Evolutionary conservation across 768 basidiomycete species (phyloP).

Genomic region (Hydnomerulius pinastri): DNA sequence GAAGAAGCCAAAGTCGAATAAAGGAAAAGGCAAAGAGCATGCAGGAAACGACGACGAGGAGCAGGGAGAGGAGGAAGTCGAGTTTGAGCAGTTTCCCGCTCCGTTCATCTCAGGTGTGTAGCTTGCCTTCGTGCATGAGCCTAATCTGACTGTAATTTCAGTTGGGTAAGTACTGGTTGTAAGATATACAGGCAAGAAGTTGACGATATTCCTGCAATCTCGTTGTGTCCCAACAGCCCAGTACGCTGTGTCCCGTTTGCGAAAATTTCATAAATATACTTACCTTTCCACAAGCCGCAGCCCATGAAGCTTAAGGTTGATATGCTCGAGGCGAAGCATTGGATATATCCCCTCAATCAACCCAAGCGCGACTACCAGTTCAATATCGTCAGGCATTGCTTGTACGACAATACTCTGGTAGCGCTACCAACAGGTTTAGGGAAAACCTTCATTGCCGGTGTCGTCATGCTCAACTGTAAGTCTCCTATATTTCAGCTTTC

Average conservation of each 20-base stretch:
- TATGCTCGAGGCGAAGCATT: conserved; percentile 76
- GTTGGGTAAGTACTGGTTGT: conserved; percentile 65
- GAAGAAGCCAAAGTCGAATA: conserved; percentile 50
- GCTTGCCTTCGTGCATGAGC: not conserved
- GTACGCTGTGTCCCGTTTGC: conserved; percentile 25
- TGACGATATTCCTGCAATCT: conserved; percentile 7
- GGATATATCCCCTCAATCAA: conserved; percentile 90
- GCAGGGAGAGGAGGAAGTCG: conserved; percentile 59
- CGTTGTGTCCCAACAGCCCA: conserved; percentile 24
- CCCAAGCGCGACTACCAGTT: conserved; percentile 92
- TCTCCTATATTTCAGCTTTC: conserved; percentile 1
- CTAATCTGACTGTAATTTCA: conserved; percentile 25
- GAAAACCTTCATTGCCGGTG: conserved; percentile 97
- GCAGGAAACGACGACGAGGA: conserved; percentile 49
- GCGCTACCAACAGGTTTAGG: conserved; percentile 95
- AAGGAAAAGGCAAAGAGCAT: conserved; percentile 48
- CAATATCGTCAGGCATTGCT: conserved; percentile 82
- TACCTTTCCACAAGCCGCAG: conserved; percentile 47
- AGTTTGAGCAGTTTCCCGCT: conserved; percentile 85
- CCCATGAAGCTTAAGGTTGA: conserved; percentile 81
- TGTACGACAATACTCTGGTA: conserved; percentile 93
- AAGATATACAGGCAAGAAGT: not conserved
- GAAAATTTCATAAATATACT: not conserved
- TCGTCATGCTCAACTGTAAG: conserved; percentile 93
- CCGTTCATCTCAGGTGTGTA: conserved; percentile 70